Percentiles rank a stretch among this genome's conserved stretches.
Evolutionary conservation across 129 eudicot genomes (phyloP).

Genomic region (Flaveria bidentis): DNA sequence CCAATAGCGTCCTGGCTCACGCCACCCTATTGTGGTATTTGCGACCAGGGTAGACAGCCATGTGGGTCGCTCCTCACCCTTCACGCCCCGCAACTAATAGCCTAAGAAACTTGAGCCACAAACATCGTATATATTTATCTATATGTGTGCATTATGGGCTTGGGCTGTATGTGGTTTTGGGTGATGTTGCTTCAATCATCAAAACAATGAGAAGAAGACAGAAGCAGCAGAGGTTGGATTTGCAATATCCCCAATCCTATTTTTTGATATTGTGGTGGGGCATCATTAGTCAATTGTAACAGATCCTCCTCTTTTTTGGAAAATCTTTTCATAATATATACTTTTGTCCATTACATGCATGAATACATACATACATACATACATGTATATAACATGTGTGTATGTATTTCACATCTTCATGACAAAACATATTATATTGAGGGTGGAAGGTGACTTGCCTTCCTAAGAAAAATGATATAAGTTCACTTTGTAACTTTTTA

Average conservation of each 20-base stretch:
- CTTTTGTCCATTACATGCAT: slow-evolving; percentile 18
- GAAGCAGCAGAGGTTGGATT: slow-evolving; percentile 33
- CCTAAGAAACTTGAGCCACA: no score
- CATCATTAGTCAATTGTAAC: slow-evolving; percentile 37
- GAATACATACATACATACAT: slow-evolving; percentile 6
- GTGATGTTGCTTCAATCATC: not conserved
- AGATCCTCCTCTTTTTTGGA: slow-evolving; percentile 27
- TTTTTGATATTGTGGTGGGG: slow-evolving; percentile 36
- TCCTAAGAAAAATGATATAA: not conserved
- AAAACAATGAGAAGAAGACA: slow-evolving; percentile 26
- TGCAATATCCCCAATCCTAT: slow-evolving; percentile 33
- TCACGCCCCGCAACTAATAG: no score
- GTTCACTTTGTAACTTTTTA: not conserved
- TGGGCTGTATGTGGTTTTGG: slow-evolving; percentile 19
- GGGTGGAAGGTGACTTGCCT: slow-evolving; percentile 2
- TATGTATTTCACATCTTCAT: not conserved
- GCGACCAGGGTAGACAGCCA: no score
- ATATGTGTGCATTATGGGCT: not conserved
- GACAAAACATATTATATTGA: not conserved
- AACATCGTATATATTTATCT: no score
- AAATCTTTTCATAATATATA: slow-evolving; percentile 27
- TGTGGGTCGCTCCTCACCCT: no score
- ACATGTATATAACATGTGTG: not conserved
- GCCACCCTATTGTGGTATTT: no score
- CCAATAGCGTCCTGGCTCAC: no score